Base-by-base conservation (phyloP, 2,329 filamentous ascomycete genomes). In the Alternaria arbusti region DNA sequence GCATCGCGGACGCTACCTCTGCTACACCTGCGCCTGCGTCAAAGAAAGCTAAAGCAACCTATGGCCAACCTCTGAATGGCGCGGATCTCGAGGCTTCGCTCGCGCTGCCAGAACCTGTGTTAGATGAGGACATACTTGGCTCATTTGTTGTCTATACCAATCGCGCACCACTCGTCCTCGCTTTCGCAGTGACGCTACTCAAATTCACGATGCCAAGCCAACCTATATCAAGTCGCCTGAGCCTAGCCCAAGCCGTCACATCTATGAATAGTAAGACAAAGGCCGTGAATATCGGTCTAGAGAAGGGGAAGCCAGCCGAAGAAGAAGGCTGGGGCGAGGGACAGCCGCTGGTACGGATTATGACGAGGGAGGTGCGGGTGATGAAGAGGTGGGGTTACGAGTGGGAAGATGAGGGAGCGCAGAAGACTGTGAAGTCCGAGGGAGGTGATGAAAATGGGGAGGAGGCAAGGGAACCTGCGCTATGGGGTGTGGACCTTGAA, bases 141-240 rank as follows among this genome's bases (percentile, higher is more conserved):
- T 78, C 81, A 2, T 87, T 87, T 1, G 82, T 83, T 0, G 70
- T 97, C 2, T 82, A 89, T 65, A 96, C 92, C 0, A 96, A 97
- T 73, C 86, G 94, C 43, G 93, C 94, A 3, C 93, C 94, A 1
- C 82, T 97, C 2, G 89, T 97, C 2, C 84, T 97, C 6, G 93
- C 93, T 0, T 96, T 96, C 78, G 89, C 91, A 1, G 87, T 93
- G 13, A 87, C 89, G 63, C 76, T 95, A 52, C 77, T 96, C 50
- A 90, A 91, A 49, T 89, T 91, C 74, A 96, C 92, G 0, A 95
- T 94, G 90, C 91, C 93, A 0, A 90, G 92, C 69, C 94, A 97
- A 76, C 93, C 93, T 4, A 84, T 90, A 4, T 96, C 92, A n/a
- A 95, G 92, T 75, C 86, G 92, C 50, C 82, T 97, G 20, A 96